A percentile compares a stretch with the other conserved stretches of the same genome.
Conservation (phyloP, 1,284 basidiomycete species). For the Earliella scabrosa region DNA sequence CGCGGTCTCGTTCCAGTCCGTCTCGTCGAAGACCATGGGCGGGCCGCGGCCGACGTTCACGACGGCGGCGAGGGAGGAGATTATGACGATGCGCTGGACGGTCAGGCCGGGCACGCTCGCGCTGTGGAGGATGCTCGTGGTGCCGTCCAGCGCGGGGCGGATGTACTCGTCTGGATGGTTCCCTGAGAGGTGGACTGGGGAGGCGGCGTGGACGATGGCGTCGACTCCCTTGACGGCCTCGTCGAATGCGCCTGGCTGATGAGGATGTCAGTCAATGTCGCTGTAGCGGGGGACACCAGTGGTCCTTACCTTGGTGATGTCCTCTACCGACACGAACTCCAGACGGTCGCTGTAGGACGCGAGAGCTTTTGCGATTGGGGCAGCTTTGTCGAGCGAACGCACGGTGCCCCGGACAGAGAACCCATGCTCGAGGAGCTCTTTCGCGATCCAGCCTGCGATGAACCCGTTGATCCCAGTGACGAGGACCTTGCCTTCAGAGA, state of each 20-base stretch:
- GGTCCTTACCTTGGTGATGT: not conserved
- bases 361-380: slow-evolving; percentile 53
- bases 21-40: slow-evolving; percentile 11
- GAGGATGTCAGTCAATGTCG: no score
- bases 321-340: not conserved
- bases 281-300: not conserved
- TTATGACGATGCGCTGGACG: slow-evolving; percentile 21
- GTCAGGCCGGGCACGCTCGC: slow-evolving; percentile 4
- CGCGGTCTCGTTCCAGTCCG: slow-evolving; percentile 27
- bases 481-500: slow-evolving; percentile 37
- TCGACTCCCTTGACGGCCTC: slow-evolving; percentile 46
- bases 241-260: slow-evolving; percentile 42
- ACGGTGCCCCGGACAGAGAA: slow-evolving; percentile 54
- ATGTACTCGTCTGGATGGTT: slow-evolving; percentile 47
- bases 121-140: slow-evolving; percentile 51
- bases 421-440: slow-evolving; percentile 33
- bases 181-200: slow-evolving; percentile 35
- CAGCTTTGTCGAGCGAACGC: slow-evolving; percentile 52
- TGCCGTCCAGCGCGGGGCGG: slow-evolving; percentile 67
- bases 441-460: slow-evolving; percentile 36
- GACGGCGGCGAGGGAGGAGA: slow-evolving; percentile 19
- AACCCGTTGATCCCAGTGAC: slow-evolving; percentile 45
- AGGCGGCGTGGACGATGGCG: slow-evolving; percentile 47
- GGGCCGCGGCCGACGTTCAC: not conserved
- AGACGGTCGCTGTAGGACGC: slow-evolving; percentile 39